Base-by-base conservation (phyloP, 306 rosid species). In the Vigna trinervia region DNA sequence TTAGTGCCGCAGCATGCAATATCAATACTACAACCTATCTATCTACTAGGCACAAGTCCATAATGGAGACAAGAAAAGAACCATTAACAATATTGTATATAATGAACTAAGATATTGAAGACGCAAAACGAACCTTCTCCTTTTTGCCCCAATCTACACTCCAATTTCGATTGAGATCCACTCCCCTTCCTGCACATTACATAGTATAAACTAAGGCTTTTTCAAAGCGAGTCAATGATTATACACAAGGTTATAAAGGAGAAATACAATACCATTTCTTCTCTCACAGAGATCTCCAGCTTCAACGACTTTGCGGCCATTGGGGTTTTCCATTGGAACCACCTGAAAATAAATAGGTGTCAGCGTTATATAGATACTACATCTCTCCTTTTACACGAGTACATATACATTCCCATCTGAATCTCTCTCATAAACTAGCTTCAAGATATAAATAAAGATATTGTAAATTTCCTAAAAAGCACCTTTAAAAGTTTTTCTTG, bases 101-200 rank as follows among this genome's bases (percentile, higher is more conserved):
- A 39, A 61, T 69, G 22, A 32, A 64, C 36, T 23, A 8, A 57
- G 32, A 62, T 58, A 66, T 75, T 66, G 71, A 20, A 69, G 68
- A 78, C 5, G 26, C 48, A 62, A 71, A 17, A 82, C 14, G 11
- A 51, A 95, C 99, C 99, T 92, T 91, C 83, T 92, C 99, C 81
- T 96, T 96, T 86, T 96, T 91, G 67, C 99, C 99, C 99, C 99
- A 96, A 81, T 96, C 99, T 57, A 96, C 97, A 56, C 98, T 91
- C 99, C 99, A 96, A 76, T 96, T 96, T 53, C 99, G 88, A 81
- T 96, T 96, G 81, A 92, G 94, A 92, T 96, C 99, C 85, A 96
- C 98, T 75, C 99, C 99, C 85, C 99, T 92, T 57, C 99, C 99
- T 96, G 91, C 59, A 9, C 46, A 9, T 41, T 56, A 82, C 73